phyloP scores from a whole-genome alignment of 1,284 basidiomycete genomes.

The Phylloboletellus chloephorus region DNA sequence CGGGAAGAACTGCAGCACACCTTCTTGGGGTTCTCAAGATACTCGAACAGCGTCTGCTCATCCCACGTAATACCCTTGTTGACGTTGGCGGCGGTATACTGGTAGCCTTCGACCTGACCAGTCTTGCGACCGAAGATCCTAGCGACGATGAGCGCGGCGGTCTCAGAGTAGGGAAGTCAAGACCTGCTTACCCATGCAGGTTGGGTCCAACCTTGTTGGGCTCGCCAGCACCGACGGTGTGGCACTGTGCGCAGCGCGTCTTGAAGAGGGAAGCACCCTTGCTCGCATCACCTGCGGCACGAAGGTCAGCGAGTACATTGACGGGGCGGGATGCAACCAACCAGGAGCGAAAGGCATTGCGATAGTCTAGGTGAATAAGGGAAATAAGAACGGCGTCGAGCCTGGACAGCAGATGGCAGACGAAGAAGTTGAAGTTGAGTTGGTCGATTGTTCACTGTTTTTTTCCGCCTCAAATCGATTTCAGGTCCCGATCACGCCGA shows the following conservation, averaged over 20 bases:
- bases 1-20: constrained; percentile 34
- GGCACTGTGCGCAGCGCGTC: constrained; percentile 97
- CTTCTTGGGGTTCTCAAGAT: constrained; percentile 97
- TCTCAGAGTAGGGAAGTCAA: neutral
- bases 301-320: neutral
- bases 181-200: constrained; percentile 71
- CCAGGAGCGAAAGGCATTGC: constrained; percentile 29
- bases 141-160: constrained; percentile 2
- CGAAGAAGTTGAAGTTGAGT: too few relatives aligned
- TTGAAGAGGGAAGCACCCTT: constrained; percentile 94
- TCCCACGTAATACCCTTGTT: constrained; percentile 91
- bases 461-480: constrained; percentile 18
- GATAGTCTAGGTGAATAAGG: constrained; percentile 9
- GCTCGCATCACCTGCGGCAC: constrained; percentile 64
- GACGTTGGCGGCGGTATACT: constrained; percentile 93
- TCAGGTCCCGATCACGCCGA: constrained; percentile 22
- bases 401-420: constrained; percentile 6
- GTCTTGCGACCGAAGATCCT: constrained; percentile 85
- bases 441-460: constrained; percentile 2
- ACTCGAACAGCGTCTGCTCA: constrained; percentile 87
- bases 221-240: constrained; percentile 83
- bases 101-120: constrained; percentile 83
- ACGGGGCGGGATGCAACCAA: constrained; percentile 10
- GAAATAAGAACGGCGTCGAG: constrained; percentile 4
- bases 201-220: constrained; percentile 92